Conservation (phyloP, 768 basidiomycete species). For the Russula sp. region DNA sequence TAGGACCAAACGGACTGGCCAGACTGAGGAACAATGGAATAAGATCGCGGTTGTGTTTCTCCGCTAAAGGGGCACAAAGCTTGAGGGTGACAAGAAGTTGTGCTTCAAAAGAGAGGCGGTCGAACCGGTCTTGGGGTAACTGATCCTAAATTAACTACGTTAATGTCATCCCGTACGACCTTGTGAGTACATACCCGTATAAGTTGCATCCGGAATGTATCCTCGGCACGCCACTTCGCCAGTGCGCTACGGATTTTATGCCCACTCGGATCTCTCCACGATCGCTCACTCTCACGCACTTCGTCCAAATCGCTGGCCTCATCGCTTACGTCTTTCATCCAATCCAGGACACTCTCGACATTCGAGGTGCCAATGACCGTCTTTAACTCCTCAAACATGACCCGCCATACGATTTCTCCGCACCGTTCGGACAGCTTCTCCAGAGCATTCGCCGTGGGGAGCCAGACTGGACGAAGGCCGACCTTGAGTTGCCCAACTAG, state of each 20-base stretch:
- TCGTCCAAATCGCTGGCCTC: constrained; percentile 26
- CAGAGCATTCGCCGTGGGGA: constrained; percentile 66
- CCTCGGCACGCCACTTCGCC: constrained; percentile 38
- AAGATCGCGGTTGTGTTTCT: constrained; percentile 83
- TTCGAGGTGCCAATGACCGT: constrained; percentile 22
- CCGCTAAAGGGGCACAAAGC: constrained; percentile 63
- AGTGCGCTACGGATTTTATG: constrained; percentile 50
- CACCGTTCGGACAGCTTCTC: constrained; percentile 45
- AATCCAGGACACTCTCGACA: constrained; percentile 25
- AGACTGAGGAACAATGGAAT: constrained; percentile 70
- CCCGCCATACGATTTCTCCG: constrained; percentile 63
- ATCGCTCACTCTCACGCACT: constrained; percentile 58
- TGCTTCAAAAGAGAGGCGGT: constrained; percentile 65
- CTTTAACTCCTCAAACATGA: constrained; percentile 59
- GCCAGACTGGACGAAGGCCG: constrained; percentile 86
- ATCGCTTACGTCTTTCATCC: constrained; percentile 19
- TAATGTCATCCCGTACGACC: background rate
- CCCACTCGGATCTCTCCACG: constrained; percentile 71
- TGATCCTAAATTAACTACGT: constrained; percentile 31
- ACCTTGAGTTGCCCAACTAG: constrained; percentile 86
- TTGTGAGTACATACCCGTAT: constrained; percentile 28
- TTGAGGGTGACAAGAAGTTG: constrained; percentile 69
- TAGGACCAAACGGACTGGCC: constrained; percentile 33
- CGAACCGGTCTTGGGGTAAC: constrained; percentile 50
- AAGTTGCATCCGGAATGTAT: constrained; percentile 29